Evolutionary conservation across 441 rosid genomes (phyloP), one percentile per base, ranked within the genome.

Genomic region (Pelargonium exstipulatum): DNA sequence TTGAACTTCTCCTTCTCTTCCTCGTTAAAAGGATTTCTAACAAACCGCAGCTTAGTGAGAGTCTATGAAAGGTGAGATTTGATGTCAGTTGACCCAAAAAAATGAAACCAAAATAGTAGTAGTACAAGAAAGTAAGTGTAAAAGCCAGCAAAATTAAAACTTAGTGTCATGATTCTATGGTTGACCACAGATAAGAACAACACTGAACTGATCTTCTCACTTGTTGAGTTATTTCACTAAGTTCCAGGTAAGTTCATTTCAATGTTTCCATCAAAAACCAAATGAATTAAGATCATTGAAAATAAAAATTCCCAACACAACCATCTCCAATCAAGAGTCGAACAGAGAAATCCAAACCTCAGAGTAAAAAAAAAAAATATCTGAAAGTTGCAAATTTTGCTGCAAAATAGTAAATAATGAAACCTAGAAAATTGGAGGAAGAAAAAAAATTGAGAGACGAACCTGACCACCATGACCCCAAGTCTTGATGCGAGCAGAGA

Each of bases 401-500:
- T 9, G 14, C 35, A 48, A 67, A 3, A n/a, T 16, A 49, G 17
- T 17, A 4, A 13, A 49, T n/a, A 49, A 49, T 16, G 18, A 49
- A 49, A 13, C 13, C 17, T 16, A 49, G 17, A 49, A 22, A 22
- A 22, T 22, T 22, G n/a, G n/a, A n/a, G n/a, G n/a, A n/a, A n/a
- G n/a, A n/a, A n/a, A n/a, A n/a, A 22, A 22, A 22, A 22, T 22
- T 22, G 24, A 22, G 24, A 22, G 24, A 20, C 60, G 26, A 65
- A 90, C 99, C 97, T 85, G 94, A 70, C 86, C 86, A 8, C 97
- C 97, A 64, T 90, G 92, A 69, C 74, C 84, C 84, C 86, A 83
- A 22, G 89, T 82, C 83, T 83, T 95, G 80, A 95, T 88, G 68
- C 97, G 97, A 68, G 96, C 96, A 13, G 97, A 85, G 83, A 94